phyloP scores from a whole-genome alignment of 2,329 filamentous ascomycete species.

The Trichoderma asperellum region DNA sequence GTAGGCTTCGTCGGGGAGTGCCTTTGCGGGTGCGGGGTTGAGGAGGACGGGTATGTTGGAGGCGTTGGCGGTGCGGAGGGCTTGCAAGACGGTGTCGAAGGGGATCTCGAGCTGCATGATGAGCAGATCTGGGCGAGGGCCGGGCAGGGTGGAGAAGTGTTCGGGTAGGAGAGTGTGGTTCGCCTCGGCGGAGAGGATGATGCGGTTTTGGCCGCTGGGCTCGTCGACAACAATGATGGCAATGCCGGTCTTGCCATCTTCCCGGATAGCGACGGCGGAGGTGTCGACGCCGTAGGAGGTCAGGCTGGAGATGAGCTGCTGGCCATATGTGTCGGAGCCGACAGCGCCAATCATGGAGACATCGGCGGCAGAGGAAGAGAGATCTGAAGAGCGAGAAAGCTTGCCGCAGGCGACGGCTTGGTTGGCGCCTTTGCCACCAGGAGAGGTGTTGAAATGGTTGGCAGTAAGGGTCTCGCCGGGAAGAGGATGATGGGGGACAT shows the following conservation, averaged over 20 bases:
- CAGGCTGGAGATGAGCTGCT: conserved; percentile 62
- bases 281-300: conserved; percentile 65
- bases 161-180: conserved; percentile 57
- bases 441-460: conserved; percentile 74
- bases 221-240: conserved; percentile 78
- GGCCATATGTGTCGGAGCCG: conserved; percentile 68
- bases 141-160: conserved; percentile 43
- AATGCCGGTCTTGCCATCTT: conserved; percentile 63
- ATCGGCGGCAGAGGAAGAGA: conserved; percentile 42
- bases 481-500: conserved; percentile 79
- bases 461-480: conserved; percentile 88
- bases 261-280: conserved; percentile 51
- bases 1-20: conserved; percentile 69
- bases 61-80: conserved; percentile 56
- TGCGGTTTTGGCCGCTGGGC: conserved; percentile 74
- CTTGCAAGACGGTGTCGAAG: conserved; percentile 64
- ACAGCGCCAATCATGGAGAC: conserved; percentile 77
- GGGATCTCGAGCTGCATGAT: conserved; percentile 82
- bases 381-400: conserved; percentile 62
- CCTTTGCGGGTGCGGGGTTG: conserved; percentile 80
- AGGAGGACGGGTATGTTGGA: conserved; percentile 68
- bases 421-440: conserved; percentile 94
- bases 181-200: conserved; percentile 72
- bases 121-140: conserved; percentile 61
- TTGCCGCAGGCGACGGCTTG: conserved; percentile 89